Evolutionary conservation across 2,329 filamentous ascomycete genomes (phyloP), one percentile per base, ranked within the genome.

Genomic region (Lecanoromycetidae sp.): DNA sequence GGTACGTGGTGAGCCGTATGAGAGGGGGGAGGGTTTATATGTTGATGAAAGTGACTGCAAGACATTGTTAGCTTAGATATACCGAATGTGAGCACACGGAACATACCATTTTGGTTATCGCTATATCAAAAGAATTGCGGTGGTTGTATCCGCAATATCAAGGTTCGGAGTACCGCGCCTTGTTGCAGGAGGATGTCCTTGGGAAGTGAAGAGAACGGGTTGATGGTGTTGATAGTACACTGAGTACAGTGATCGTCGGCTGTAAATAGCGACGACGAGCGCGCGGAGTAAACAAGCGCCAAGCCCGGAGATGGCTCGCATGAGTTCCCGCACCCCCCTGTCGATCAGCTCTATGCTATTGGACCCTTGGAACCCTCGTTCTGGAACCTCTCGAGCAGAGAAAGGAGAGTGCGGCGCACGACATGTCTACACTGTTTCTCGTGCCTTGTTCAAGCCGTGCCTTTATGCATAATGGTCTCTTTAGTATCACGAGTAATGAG

Each of bases 1-100:
- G 20, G 75, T 72, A 61, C 84, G 77, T 56, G 77, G 75, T 38
- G 82, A 81, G 54, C 79, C 79, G 65, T 82, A 84, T 51, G 80
- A 80, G 51, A 85, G 66, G 46, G 80, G 80, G 20, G 81, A 84
- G 12, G 80, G 80, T 62, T 84, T 84, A 64, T 82, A 85, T 48
- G 75, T 68, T 41, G 70, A 61, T 48, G 67, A 71, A 62, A 70
- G 73, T 61, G 70, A 72, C 77, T 75, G 60, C n/a, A 48, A 40
- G 36, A 26, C 7, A 39, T 15, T 32, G 13, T 40, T 35, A 32
- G 46, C 22, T n/a, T n/a, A 22, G 30, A 32, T 26, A 19, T 34
- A 44, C 20, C 35, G 23, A 20, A n/a, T 39, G 45, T 15, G 36
- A 44, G 40, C 46, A 20, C 48, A 53, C 49, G 12, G 2, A 52